A percentile compares a stretch with the other conserved stretches of the same genome.
Evolutionary conservation across 148 eudicot genomes (phyloP).

Genomic region (Talinum fruticosum): DNA sequence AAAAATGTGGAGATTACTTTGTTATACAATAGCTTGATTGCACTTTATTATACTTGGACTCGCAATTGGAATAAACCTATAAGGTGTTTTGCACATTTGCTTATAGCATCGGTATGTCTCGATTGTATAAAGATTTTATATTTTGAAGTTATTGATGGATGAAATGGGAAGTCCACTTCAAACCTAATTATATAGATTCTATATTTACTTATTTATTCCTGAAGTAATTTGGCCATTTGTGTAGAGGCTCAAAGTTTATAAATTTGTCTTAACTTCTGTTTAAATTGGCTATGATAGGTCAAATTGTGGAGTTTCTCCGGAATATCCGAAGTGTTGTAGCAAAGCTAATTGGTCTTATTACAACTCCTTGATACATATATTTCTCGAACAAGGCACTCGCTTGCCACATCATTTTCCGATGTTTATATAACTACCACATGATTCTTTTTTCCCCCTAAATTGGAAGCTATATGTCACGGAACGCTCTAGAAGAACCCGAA

Average conservation of each 20-base stretch:
- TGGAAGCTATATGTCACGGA: too few relatives aligned
- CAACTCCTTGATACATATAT: neutral
- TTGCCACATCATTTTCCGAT: neutral
- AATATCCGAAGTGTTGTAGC: neutral
- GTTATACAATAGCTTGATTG: neutral
- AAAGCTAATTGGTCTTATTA: neutral
- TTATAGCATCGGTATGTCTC: too few relatives aligned
- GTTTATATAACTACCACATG: too few relatives aligned
- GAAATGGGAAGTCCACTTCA: neutral
- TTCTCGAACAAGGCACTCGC: neutral
- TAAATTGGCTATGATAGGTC: slow-evolving; percentile 39
- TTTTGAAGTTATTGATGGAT: neutral
- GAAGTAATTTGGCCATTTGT: neutral
- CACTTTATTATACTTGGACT: neutral
- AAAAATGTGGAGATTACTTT: neutral
- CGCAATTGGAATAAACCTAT: neutral
- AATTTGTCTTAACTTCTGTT: neutral
- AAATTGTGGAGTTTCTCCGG: slow-evolving; percentile 51
- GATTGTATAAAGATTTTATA: too few relatives aligned
- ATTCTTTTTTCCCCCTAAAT: too few relatives aligned
- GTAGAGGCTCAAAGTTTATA: neutral
- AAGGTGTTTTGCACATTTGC: neutral
- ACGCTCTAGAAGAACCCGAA: too few relatives aligned
- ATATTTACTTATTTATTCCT: neutral
- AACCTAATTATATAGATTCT: neutral